Conservation (phyloP, 805 yeast species). For the Schwanniomyces polymorphus region DNA sequence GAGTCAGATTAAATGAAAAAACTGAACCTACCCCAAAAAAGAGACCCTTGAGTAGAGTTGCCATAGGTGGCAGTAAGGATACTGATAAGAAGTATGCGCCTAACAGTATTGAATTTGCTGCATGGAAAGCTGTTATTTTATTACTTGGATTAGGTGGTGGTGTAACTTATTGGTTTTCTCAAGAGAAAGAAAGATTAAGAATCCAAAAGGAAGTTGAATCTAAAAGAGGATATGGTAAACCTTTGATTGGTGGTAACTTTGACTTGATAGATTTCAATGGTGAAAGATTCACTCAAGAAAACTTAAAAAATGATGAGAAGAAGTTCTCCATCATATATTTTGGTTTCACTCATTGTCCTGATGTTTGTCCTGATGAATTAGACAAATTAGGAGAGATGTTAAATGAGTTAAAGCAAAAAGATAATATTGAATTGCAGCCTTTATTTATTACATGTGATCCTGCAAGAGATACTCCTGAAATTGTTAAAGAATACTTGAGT, state of each 20-base stretch:
- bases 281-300: constrained; percentile 69
- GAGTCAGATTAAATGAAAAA: constrained; percentile 1
- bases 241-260: constrained; percentile 91
- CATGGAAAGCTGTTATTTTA: constrained; percentile 80
- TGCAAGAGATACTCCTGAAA: constrained; percentile 87
- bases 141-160: constrained; percentile 71
- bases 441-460: constrained; percentile 97
- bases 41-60: constrained; percentile 78
- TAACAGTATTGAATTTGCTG: constrained; percentile 64
- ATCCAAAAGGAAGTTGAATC: constrained; percentile 78
- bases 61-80: constrained; percentile 60
- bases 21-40: constrained; percentile 12
- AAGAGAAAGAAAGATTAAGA: constrained; percentile 74
- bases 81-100: constrained; percentile 34
- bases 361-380: constrained; percentile 96
- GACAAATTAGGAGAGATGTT: constrained; percentile 83
- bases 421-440: constrained; percentile 69
- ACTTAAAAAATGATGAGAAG: constrained; percentile 58
- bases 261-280: constrained; percentile 70
- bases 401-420: constrained; percentile 55
- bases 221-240: constrained; percentile 87
- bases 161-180: constrained; percentile 66
- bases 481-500: constrained; percentile 73
- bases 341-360: constrained; percentile 98
- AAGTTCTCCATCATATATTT: constrained; percentile 86